phyloP scores from a whole-genome alignment of 345 rosid genomes.

The Citrus australasica region DNA sequence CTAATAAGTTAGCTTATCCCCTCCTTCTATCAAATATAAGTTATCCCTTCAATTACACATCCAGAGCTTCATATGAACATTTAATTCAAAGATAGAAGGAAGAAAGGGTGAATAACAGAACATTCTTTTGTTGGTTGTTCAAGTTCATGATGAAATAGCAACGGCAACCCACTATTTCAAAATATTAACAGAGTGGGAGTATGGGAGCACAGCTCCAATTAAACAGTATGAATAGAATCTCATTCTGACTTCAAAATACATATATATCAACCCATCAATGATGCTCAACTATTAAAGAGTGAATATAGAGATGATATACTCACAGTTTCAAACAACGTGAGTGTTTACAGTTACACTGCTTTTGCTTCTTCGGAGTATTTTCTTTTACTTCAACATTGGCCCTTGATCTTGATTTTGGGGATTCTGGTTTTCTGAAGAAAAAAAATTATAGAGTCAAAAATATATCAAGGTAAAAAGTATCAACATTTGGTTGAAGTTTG shows the following conservation, averaged over 20 bases:
- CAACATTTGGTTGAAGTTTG: neutral
- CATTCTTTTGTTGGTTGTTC: neutral
- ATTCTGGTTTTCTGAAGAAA: slow-evolving; percentile 68
- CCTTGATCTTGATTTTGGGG: slow-evolving; percentile 74
- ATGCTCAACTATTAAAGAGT: neutral
- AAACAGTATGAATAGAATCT: neutral
- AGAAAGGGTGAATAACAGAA: neutral
- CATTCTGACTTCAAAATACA: neutral
- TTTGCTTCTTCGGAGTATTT: slow-evolving; percentile 89
- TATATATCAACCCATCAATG: neutral
- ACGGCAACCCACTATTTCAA: neutral
- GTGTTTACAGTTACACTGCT: slow-evolving; percentile 97
- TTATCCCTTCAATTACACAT: neutral
- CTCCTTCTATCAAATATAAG: neutral
- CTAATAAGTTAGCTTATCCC: neutral
- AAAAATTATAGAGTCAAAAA: neutral
- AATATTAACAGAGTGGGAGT: neutral
- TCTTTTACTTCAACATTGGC: slow-evolving; percentile 69
- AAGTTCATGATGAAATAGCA: neutral
- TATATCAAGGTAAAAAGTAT: neutral
- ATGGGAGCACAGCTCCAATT: neutral
- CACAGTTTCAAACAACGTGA: slow-evolving; percentile 97
- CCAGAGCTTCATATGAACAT: slow-evolving; percentile 4
- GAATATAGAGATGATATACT: slow-evolving; percentile 24
- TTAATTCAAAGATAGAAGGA: neutral